A percentile compares a stretch with the other conserved stretches of the same genome.
Evolutionary conservation across 768 basidiomycete species (phyloP).

Genomic region (Royoungia palumana): DNA sequence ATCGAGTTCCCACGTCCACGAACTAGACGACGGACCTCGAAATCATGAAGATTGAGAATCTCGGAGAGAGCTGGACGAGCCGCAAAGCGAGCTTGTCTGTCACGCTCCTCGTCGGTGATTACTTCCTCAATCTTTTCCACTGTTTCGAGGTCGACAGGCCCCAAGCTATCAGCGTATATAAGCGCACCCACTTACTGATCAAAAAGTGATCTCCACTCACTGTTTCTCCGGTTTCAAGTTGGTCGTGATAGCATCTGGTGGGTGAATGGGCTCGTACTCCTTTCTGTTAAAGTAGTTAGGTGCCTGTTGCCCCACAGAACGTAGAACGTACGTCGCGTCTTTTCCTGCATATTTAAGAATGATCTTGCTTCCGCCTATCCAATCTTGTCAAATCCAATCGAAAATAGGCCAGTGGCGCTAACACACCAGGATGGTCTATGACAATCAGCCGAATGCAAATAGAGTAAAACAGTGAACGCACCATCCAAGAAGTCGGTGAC

Average conservation of each 20-base stretch:
- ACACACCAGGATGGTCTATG: slow-evolving; percentile 61
- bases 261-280: slow-evolving; percentile 89
- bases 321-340: slow-evolving; percentile 72
- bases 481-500: slow-evolving; percentile 76
- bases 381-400: slow-evolving; percentile 1
- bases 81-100: slow-evolving; percentile 56
- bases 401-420: background rate
- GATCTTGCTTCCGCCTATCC: slow-evolving; percentile 72
- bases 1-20: background rate
- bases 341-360: slow-evolving; percentile 87
- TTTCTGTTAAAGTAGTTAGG: slow-evolving; percentile 37
- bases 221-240: slow-evolving; percentile 85
- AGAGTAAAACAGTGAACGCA: slow-evolving; percentile 23
- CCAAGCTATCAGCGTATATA: slow-evolving; percentile 46
- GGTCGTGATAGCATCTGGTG: slow-evolving; percentile 73
- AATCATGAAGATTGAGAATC: slow-evolving; percentile 90
- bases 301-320: too few relatives aligned
- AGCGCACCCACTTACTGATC: background rate
- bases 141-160: slow-evolving; percentile 66
- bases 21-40: slow-evolving; percentile 56
- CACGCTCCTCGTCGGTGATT: slow-evolving; percentile 69
- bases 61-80: slow-evolving; percentile 71
- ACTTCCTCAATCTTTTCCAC: slow-evolving; percentile 59
- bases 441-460: background rate
- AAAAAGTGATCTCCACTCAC: slow-evolving; percentile 35